Evolutionary conservation across 805 yeast genomes (phyloP).

Genomic region (Schwanniomyces pseudopolymorphus): DNA sequence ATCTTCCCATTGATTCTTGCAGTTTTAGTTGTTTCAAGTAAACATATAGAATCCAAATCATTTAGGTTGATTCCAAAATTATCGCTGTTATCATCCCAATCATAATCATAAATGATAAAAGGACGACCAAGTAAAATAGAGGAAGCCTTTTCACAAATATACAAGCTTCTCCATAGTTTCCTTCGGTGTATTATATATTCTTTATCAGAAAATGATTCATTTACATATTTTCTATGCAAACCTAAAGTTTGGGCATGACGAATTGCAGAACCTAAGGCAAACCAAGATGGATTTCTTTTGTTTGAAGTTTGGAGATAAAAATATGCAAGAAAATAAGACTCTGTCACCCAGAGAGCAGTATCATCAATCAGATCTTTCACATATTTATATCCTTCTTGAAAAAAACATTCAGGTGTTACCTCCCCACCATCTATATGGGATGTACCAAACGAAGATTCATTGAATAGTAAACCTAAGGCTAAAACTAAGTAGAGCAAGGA

Average conservation of each 20-base stretch:
- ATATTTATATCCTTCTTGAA: slow-evolving; percentile 33
- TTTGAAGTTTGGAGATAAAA: slow-evolving; percentile 42
- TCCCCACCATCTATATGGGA: slow-evolving; percentile 17
- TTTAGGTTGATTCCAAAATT: slow-evolving; percentile 9
- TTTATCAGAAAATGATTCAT: slow-evolving; percentile 32
- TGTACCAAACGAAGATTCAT: slow-evolving; percentile 26
- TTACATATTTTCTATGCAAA: slow-evolving; percentile 35
- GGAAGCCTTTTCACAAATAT: slow-evolving; percentile 32
- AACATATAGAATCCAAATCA: slow-evolving; percentile 23
- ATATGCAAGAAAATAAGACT: slow-evolving; percentile 37
- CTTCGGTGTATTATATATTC: slow-evolving; percentile 29
- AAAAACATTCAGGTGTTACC: slow-evolving; percentile 30
- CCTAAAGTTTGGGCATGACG: slow-evolving; percentile 44
- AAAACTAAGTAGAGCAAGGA: slow-evolving; percentile 39
- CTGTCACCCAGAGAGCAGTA: slow-evolving; percentile 42
- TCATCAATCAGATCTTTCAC: slow-evolving; percentile 33
- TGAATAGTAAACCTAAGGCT: slow-evolving; percentile 41
- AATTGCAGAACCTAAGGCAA: slow-evolving; percentile 41
- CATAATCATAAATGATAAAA: slow-evolving; percentile 30
- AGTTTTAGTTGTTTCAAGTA: slow-evolving; percentile 25
- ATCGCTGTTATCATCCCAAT: slow-evolving; percentile 35
- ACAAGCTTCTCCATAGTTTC: slow-evolving; percentile 31
- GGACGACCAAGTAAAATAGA: slow-evolving; percentile 39
- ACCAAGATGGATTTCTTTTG: slow-evolving; percentile 44
- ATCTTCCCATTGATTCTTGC: slow-evolving; percentile 29